Evolutionary conservation across 1,284 basidiomycete species (phyloP).

Genomic region (Tilletia horrida): DNA sequence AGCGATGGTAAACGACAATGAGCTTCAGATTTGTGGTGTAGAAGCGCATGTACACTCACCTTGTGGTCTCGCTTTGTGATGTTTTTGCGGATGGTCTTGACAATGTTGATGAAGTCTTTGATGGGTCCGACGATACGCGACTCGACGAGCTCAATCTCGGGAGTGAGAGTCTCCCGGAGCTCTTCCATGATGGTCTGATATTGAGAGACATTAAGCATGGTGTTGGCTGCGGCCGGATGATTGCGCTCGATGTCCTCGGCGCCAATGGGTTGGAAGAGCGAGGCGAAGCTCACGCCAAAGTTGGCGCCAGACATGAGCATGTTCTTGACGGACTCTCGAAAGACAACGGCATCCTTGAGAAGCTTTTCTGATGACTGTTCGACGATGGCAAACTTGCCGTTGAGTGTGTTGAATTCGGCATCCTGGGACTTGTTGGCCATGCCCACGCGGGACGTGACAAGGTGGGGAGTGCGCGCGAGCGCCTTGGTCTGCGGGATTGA

Average conservation of each 20-base stretch:
- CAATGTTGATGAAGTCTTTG: conserved; percentile 79
- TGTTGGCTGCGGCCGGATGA: conserved; percentile 73
- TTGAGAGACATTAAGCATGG: conserved; percentile 71
- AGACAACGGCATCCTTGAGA: conserved; percentile 83
- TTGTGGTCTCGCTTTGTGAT: conserved; percentile 97
- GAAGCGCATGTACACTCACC: conserved; percentile 57
- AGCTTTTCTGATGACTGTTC: conserved; percentile 83
- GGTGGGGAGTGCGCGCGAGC: conserved; percentile 43
- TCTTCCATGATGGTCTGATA: conserved; percentile 78
- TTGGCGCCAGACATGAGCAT: conserved; percentile 75
- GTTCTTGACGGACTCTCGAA: conserved; percentile 64
- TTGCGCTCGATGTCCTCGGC: conserved; percentile 75
- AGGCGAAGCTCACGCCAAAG: conserved; percentile 73
- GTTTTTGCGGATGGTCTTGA: conserved; percentile 88
- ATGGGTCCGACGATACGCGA: conserved; percentile 77
- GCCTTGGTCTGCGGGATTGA: conserved; percentile 14
- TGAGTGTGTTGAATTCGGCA: conserved; percentile 49
- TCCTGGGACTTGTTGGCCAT: conserved; percentile 49
- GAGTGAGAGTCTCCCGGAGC: conserved; percentile 70
- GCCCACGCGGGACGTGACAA: conserved; percentile 51
- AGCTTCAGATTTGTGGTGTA: background rate
- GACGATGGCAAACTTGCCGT: conserved; percentile 66
- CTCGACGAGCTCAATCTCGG: conserved; percentile 93
- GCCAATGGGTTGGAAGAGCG: conserved; percentile 58
- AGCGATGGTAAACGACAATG: too few relatives aligned